Percentiles rank a stretch among this genome's conserved stretches.
Conservation (phyloP, 2,329 filamentous ascomycete species). For the Diaporthe citriasiana region DNA sequence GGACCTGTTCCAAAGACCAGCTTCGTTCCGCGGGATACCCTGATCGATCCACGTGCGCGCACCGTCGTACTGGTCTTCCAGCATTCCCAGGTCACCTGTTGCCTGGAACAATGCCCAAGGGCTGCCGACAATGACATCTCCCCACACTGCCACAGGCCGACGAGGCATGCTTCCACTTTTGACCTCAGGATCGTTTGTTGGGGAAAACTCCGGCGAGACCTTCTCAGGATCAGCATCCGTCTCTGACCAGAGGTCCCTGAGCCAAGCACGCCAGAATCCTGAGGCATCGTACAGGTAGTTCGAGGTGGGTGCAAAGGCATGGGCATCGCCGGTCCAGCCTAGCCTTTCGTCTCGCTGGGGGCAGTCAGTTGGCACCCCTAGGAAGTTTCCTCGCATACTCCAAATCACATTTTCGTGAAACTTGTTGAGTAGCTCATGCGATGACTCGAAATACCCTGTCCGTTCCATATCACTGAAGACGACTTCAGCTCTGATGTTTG, state of each 20-base stretch:
- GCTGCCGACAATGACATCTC: slow-evolving; percentile 17
- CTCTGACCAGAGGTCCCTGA: slow-evolving; percentile 56
- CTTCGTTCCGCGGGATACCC: slow-evolving; percentile 47
- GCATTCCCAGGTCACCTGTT: slow-evolving; percentile 39
- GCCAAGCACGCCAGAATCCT: slow-evolving; percentile 57
- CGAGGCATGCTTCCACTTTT: not conserved
- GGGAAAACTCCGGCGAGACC: not conserved
- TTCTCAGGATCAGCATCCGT: slow-evolving; percentile 16
- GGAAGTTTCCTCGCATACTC: slow-evolving; percentile 61
- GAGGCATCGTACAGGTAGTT: slow-evolving; percentile 57
- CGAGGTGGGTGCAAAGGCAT: slow-evolving; percentile 58
- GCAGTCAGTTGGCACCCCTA: slow-evolving; percentile 60
- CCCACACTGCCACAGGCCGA: slow-evolving; percentile 9
- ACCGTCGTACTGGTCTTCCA: slow-evolving; percentile 46
- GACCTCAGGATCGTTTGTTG: not conserved
- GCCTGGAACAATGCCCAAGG: slow-evolving; percentile 7
- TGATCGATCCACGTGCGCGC: slow-evolving; percentile 50
- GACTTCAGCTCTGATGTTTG: slow-evolving; percentile 22
- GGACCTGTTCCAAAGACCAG: slow-evolving; percentile 48
- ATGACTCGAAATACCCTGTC: slow-evolving; percentile 58
- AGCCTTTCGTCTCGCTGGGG: slow-evolving; percentile 62
- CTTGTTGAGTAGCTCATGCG: slow-evolving; percentile 28
- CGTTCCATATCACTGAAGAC: slow-evolving; percentile 58
- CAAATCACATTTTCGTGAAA: slow-evolving; percentile 60
- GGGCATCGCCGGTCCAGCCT: slow-evolving; percentile 61